These are phyloP conservation scores for Quercus dentata DNA, from an alignment of 306 rosid species.

Conservation along the genomic window DNA sequence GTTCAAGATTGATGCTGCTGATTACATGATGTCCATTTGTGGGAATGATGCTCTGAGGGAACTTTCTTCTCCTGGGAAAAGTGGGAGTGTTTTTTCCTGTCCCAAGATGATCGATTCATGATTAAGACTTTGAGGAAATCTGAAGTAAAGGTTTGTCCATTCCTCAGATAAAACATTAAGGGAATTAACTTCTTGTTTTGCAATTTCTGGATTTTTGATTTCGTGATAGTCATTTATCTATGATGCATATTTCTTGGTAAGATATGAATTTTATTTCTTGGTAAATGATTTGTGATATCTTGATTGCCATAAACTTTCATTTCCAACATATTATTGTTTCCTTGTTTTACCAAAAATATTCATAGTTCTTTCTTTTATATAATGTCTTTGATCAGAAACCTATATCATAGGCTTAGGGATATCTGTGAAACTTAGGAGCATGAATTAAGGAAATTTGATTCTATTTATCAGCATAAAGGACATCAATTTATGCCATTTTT, in stretches of 20 bases:
- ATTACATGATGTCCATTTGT: slow-evolving; percentile 99
- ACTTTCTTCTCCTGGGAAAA: slow-evolving; percentile 97
- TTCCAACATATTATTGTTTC: background rate
- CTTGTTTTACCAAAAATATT: background rate
- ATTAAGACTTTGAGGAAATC: slow-evolving; percentile 95
- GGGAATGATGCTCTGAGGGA: slow-evolving; percentile 98
- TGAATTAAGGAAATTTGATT: background rate
- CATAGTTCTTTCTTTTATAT: background rate
- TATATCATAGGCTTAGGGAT: background rate
- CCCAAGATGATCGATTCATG: slow-evolving; percentile 98
- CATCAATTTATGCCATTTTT: background rate
- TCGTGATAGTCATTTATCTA: background rate
- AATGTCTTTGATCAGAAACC: background rate
- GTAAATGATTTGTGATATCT: no score
- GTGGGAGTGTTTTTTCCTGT: slow-evolving; percentile 95
- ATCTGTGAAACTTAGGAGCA: background rate
- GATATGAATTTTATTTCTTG: background rate
- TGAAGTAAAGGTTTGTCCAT: slow-evolving; percentile 85
- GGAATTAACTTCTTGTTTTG: background rate
- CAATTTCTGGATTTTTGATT: background rate
- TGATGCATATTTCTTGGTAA: no score
- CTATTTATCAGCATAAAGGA: background rate
- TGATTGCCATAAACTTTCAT: background rate
- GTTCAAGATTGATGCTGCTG: slow-evolving; percentile 99
- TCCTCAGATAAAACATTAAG: slow-evolving; percentile 12